These are phyloP conservation scores for Cytospora schulzeri DNA, from an alignment of 2,329 filamentous ascomycete species.

Conservation along the genomic window DNA sequence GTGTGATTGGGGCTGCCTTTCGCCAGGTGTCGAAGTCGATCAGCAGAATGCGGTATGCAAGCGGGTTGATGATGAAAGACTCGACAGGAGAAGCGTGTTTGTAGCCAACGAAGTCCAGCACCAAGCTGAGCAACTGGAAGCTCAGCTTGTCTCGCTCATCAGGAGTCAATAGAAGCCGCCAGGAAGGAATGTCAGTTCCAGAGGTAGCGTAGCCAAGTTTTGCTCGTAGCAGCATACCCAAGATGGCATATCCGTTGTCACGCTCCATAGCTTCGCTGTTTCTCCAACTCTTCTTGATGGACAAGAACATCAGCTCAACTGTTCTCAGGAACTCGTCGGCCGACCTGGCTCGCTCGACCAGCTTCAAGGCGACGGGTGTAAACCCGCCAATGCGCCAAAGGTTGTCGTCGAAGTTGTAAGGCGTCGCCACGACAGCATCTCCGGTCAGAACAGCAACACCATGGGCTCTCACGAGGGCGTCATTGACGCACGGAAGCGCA, in stretches of 20 bases:
- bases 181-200: constrained; percentile 37
- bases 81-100: constrained; percentile 76
- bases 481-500: constrained; percentile 82
- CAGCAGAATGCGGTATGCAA: constrained; percentile 88
- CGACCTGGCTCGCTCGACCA: constrained; percentile 76
- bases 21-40: constrained; percentile 95
- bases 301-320: constrained; percentile 81
- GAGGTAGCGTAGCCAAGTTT: constrained; percentile 66
- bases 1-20: constrained; percentile 72
- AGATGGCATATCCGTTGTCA: constrained; percentile 88
- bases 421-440: constrained; percentile 76
- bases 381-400: constrained; percentile 94
- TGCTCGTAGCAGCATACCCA: constrained; percentile 80
- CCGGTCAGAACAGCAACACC: constrained; percentile 84
- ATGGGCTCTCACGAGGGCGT: constrained; percentile 78
- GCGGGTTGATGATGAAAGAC: constrained; percentile 92
- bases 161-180: constrained; percentile 49
- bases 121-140: constrained; percentile 70
- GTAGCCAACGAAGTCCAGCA: constrained; percentile 88
- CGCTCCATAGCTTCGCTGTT: constrained; percentile 98
- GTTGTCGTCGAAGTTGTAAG: constrained; percentile 86
- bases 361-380: constrained; percentile 78
- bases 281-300: constrained; percentile 88
- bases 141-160: constrained; percentile 59
- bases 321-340: constrained; percentile 73